Base-by-base conservation (phyloP, 1,139 yeast species). In the Geotrichum phurueaensis region DNA sequence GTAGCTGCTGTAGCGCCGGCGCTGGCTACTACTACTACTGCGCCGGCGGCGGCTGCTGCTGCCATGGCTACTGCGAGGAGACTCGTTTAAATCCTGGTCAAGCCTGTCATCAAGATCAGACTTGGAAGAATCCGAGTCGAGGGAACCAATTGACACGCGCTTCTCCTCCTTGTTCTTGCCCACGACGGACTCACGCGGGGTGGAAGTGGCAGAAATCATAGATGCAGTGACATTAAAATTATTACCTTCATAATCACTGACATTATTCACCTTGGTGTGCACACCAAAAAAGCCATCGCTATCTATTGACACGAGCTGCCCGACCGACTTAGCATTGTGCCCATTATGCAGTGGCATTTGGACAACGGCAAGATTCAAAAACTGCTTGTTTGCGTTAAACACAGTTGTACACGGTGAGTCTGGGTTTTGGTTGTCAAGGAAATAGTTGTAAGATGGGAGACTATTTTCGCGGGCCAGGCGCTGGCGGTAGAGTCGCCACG, bases 401-500 rank as follows among this genome's bases (percentile, higher is more conserved):
- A 71, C 67, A 1, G 75, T 69, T 9, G 68, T 66, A 36, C 65
- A 62, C 6, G 69, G 65, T 20, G 65, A 63, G 20, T 57, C 36
- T 18, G 64, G 62, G 45, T 66, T 60, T 47, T 61, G 61, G 47
- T 63, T 60, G 56, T 69, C 72, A 36, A 69, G 62, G 53, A 69
- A 69, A 54, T 69, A 69, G 51, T 66, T 63, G 59, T 70, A 70
- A 15, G 70, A 63, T 12, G 69, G 67, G 23, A 65, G 69, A 23
- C 70, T 71, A 56, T 65, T 66, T 52, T 67, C 70, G 33, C 70
- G 63, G 20, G 68, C 66, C 45, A 69, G 64, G 15, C 76, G 69
- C 59, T 70, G 70, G 23, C 68, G 65, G 65, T 73, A 72, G 50
- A 68, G 65, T 49, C 66, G 64, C 75, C 75, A 73, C 9, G 68